Evolutionary conservation across 306 rosid species (phyloP).

Genomic region (Ormosia emarginata): DNA sequence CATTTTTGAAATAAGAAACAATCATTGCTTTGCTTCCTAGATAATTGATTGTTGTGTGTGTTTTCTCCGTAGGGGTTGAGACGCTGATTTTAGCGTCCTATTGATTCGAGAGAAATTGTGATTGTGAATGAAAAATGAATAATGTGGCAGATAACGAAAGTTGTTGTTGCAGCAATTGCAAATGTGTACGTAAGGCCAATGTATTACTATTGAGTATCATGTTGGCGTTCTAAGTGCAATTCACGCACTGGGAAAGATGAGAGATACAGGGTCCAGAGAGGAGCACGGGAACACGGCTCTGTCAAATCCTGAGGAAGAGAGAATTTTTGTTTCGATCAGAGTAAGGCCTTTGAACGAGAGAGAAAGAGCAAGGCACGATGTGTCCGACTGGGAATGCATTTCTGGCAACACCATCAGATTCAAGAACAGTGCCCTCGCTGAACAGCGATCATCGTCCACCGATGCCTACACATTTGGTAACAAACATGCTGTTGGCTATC

Average conservation of each 20-base stretch:
- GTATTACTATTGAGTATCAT: neutral
- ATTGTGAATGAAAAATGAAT: neutral
- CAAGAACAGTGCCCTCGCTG: constrained; percentile 34
- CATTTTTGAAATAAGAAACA: neutral
- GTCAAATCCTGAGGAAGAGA: constrained; percentile 50
- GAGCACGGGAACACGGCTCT: constrained; percentile 16
- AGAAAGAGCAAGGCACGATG: constrained; percentile 49
- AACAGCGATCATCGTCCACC: constrained; percentile 38
- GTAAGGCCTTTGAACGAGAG: constrained; percentile 74
- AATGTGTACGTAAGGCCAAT: neutral
- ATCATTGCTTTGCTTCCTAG: neutral
- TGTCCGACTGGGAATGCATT: constrained; percentile 58
- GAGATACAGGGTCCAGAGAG: constrained; percentile 3
- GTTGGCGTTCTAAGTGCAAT: neutral
- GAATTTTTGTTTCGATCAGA: constrained; percentile 66
- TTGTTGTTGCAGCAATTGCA: neutral
- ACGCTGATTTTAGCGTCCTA: neutral
- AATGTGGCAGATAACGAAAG: constrained; percentile 8
- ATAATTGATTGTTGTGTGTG: neutral
- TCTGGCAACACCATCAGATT: constrained; percentile 40
- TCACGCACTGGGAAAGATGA: neutral
- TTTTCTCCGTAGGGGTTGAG: constrained; percentile 3
- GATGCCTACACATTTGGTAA: constrained; percentile 63
- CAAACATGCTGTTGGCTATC: neutral
- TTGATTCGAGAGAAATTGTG: neutral